phyloP scores from a whole-genome alignment of 2,329 filamentous ascomycete genomes.

The Rosellinia necatrix region DNA sequence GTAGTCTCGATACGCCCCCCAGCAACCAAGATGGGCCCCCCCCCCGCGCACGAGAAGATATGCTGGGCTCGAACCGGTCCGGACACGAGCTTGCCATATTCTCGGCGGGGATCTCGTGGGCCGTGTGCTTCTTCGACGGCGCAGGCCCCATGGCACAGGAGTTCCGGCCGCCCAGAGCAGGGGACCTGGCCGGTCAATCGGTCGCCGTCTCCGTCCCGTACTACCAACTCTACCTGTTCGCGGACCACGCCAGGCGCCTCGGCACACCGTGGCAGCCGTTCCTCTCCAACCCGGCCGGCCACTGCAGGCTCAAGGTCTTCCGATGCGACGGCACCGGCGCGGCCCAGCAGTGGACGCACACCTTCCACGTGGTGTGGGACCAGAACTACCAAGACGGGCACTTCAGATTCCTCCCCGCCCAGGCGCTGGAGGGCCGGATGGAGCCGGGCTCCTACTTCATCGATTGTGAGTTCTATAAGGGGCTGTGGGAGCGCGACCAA shows the following conservation, averaged over 20 bases:
- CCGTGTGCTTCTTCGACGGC: constrained; percentile 9
- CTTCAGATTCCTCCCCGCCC: constrained; percentile 3
- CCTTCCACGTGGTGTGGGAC: background rate
- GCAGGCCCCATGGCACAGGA: background rate
- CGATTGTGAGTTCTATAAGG: constrained; percentile 12
- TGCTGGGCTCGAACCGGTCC: too few relatives aligned
- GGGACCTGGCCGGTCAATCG: background rate
- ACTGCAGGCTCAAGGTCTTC: constrained; percentile 7
- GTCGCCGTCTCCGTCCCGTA: constrained; percentile 6
- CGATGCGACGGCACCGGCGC: background rate
- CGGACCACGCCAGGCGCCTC: background rate
- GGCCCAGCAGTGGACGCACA: background rate
- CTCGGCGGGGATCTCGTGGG: background rate
- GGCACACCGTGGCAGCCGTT: background rate
- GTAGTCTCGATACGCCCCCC: too few relatives aligned
- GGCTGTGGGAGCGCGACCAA: background rate
- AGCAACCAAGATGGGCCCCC: too few relatives aligned
- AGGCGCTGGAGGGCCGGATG: background rate
- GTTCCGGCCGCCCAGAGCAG: constrained; percentile 1
- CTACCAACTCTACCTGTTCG: background rate
- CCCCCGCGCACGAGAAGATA: too few relatives aligned
- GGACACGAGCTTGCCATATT: background rate
- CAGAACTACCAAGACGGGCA: background rate
- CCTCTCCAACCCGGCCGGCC: background rate
- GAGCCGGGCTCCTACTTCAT: background rate